Base-by-base conservation (phyloP, 1,284 basidiomycete species). In the Athelia sp. region DNA sequence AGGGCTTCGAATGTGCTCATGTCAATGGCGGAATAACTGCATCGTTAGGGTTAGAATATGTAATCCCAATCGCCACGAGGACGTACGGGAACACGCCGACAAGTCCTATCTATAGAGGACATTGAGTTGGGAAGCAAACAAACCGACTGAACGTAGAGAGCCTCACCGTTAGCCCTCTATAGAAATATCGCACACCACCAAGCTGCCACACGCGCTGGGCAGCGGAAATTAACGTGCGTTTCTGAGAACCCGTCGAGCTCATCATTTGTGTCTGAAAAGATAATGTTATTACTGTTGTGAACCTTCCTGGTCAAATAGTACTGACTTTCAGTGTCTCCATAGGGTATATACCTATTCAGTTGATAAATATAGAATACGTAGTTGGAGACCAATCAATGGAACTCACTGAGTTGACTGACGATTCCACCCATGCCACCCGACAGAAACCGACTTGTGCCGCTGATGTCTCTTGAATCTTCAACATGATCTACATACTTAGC, bases 351-450 rank as follows among this genome's bases (percentile, higher is more conserved):
- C 84, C 90, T 92, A 56, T 35, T 29, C n/a, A n/a, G n/a, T 29
- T 29, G 26, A 29, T 4, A 29, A 29, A 13, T 4, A 29, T 29
- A 29, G 13, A 13, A 13, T 6, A 29, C 6, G 26, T 29, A 6
- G 4, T 13, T 4, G 26, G 13, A 6, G 4, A 29, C 13, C 4
- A 29, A 13, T 13, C 26, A 29, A 29, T 13, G 40, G 45, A 31
- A 70, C 84, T 65, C 58, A 89, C 89, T 84, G 34, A 99, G 79
- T 74, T 99, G 97, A 64, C 92, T 95, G 43, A 82, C 84, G 58
- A 99, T 88, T 43, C 97, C 97, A 45, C 96, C 97, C 36, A 99
- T 80, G 1, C 97, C 97, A 47, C 97, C 97, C 14, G 94, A 90
- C 47, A 99, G 67, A 72, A 99, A 99, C 14, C 97, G 83, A 63